Evolutionary conservation across 1,284 basidiomycete species (phyloP).

Genomic region (Cutaneotrichosporon arboriforme): DNA sequence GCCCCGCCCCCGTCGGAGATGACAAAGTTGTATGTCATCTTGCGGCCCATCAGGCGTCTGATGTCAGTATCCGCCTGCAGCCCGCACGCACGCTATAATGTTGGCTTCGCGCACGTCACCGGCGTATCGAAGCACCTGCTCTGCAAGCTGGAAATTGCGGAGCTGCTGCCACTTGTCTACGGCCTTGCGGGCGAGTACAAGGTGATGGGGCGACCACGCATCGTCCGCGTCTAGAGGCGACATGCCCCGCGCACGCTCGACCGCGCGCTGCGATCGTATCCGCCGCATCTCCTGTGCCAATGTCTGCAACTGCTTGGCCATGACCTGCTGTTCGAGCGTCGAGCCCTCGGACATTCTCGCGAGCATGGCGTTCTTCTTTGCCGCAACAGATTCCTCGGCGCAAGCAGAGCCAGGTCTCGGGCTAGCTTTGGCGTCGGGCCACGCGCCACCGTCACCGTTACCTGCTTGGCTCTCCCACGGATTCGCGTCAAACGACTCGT

Average conservation of each 20-base stretch:
- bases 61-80: constrained; percentile 14
- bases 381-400: too few relatives aligned
- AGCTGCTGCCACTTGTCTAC: constrained; percentile 78
- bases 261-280: constrained; percentile 68
- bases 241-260: constrained; percentile 57
- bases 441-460: neutral
- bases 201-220: constrained; percentile 66
- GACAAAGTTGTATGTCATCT: constrained; percentile 86
- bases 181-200: constrained; percentile 71
- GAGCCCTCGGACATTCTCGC: constrained; percentile 58
- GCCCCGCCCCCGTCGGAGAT: constrained; percentile 68
- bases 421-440: too few relatives aligned
- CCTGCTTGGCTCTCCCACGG: constrained; percentile 57
- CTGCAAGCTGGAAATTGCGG: constrained; percentile 84
- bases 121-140: constrained; percentile 76
- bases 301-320: constrained; percentile 76
- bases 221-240: constrained; percentile 50
- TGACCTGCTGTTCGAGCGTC: constrained; percentile 80
- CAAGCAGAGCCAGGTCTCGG: too few relatives aligned
- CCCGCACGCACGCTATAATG: constrained; percentile 65
- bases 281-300: constrained; percentile 78
- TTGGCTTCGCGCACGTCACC: constrained; percentile 91
- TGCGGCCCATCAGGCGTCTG: constrained; percentile 77
- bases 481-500: constrained; percentile 48
- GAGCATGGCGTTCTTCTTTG: too few relatives aligned